A percentile compares a stretch with the other conserved stretches of the same genome.
Evolutionary conservation across 169 alveolate species (phyloP).

Genomic region (Plasmodium cynomolgi): DNA sequence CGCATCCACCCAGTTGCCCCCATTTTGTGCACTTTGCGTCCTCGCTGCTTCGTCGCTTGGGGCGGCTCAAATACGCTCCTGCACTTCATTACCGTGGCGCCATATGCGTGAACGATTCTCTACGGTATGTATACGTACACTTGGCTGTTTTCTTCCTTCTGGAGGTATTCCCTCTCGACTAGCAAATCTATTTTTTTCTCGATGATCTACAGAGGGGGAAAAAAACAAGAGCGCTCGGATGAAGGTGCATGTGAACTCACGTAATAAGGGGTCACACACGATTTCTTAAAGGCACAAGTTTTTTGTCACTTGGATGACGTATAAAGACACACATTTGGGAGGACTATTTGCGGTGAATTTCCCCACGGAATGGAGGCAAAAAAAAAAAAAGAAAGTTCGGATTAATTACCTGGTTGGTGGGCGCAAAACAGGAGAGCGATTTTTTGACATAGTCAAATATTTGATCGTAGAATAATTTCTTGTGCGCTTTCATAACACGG

Average conservation of each 20-base stretch:
- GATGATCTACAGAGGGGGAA: constrained; percentile 16
- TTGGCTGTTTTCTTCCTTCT: constrained; percentile 74
- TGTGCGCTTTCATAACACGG: constrained; percentile 86
- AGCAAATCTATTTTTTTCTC: constrained; percentile 65
- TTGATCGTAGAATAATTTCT: constrained; percentile 70
- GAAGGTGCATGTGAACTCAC: background rate
- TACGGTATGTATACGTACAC: constrained; percentile 66
- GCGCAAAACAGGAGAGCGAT: constrained; percentile 50
- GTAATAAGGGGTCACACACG: background rate
- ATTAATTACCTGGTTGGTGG: constrained; percentile 58
- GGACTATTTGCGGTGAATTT: background rate
- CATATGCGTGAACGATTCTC: background rate
- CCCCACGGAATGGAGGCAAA: background rate
- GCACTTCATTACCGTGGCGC: background rate
- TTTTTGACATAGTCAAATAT: constrained; percentile 66
- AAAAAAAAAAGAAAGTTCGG: background rate
- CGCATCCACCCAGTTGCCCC: background rate
- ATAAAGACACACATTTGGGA: background rate
- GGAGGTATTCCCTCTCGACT: constrained; percentile 72
- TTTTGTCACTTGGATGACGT: background rate
- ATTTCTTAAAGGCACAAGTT: background rate
- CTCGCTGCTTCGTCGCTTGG: background rate
- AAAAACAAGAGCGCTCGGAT: background rate
- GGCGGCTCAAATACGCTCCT: background rate
- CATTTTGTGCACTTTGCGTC: background rate